Conservation (phyloP, 176 grass and related monocot genomes). For the Eragrostis curvula region DNA sequence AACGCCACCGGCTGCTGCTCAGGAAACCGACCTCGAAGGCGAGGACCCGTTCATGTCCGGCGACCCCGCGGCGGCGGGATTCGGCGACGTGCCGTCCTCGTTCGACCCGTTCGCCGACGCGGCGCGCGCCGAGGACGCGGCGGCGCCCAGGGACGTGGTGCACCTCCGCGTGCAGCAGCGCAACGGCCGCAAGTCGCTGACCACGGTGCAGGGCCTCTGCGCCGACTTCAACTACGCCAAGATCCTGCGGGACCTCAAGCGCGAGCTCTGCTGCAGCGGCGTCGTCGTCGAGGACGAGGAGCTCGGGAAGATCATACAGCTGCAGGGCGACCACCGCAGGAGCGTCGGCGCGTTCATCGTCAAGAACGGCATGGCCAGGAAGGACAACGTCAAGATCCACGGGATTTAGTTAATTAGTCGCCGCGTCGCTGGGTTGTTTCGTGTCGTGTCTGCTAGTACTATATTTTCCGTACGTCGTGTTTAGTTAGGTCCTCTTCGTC, state of each 20-base stretch:
- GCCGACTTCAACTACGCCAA: conserved; percentile 48
- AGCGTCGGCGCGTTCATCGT: conserved; percentile 52
- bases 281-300: conserved; percentile 59
- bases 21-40: background rate
- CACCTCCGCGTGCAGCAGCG: conserved; percentile 69
- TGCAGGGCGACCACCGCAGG: conserved; percentile 67
- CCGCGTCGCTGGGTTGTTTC: background rate
- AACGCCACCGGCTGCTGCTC: too few relatives aligned
- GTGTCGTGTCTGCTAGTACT: background rate
- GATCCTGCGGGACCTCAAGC: conserved; percentile 66
- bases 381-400: conserved; percentile 67
- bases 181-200: conserved; percentile 60
- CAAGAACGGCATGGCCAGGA: conserved; percentile 57
- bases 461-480: background rate
- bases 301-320: conserved; percentile 59
- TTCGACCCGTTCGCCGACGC: conserved; percentile 78
- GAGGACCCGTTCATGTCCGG: conserved; percentile 53
- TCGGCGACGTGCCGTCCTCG: conserved; percentile 28
- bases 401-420: conserved; percentile 23
- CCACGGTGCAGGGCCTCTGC: conserved; percentile 62
- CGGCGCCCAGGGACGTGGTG: conserved; percentile 44
- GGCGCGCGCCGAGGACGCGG: conserved; percentile 47
- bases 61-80: background rate
- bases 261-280: conserved; percentile 64
- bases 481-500: background rate